Percentiles rank a stretch among this genome's conserved stretches.
These are phyloP conservation scores for Podila epigama DNA, from an alignment of 192 early-diverging fungal genomes.

Conservation along the genomic window DNA sequence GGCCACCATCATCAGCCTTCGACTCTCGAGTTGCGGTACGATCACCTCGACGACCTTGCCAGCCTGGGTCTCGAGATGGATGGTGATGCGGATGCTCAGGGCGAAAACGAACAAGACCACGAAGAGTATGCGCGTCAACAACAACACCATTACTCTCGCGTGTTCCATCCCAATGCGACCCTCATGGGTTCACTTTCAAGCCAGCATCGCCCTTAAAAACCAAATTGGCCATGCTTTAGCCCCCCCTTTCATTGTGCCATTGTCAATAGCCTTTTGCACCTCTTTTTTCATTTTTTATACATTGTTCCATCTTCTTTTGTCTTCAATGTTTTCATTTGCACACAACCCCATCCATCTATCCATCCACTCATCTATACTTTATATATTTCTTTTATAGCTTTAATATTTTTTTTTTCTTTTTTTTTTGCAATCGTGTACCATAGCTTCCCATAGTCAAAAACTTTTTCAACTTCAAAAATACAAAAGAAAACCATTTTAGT, in stretches of 20 bases:
- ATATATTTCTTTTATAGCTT: neutral
- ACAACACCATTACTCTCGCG: slow-evolving; percentile 1
- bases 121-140: neutral
- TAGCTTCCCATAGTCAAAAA: no score
- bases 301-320: neutral
- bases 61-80: neutral
- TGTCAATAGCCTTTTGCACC: no score
- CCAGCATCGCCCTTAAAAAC: neutral
- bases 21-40: neutral
- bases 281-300: no score
- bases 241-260: no score
- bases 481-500: no score
- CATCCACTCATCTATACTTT: no score
- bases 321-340: no score
- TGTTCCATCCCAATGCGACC: slow-evolving; percentile 6
- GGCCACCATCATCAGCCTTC: neutral
- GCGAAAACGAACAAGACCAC: neutral
- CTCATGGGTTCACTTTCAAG: slow-evolving; percentile 1
- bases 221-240: no score
- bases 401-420: neutral
- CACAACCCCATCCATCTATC: no score
- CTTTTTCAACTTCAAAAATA: no score
- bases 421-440: no score
- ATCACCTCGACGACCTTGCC: neutral
- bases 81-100: neutral